phyloP scores from a whole-genome alignment of 768 basidiomycete genomes.

The Pleurotus tuoliensis region DNA sequence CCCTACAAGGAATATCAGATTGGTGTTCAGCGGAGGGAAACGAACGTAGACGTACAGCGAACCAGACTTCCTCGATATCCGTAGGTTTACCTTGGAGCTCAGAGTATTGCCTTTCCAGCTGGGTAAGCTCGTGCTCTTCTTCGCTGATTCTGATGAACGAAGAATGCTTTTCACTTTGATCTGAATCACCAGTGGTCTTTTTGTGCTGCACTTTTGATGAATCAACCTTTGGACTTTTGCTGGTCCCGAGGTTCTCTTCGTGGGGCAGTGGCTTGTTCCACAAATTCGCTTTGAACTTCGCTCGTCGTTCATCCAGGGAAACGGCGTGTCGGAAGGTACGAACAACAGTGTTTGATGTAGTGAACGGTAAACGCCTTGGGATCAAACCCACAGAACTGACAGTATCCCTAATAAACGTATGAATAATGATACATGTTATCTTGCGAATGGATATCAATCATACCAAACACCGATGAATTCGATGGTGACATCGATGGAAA shows the following conservation, averaged over 20 bases:
- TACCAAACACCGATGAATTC: conserved; percentile 60
- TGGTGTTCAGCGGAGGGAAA: neutral
- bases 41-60: conserved; percentile 26
- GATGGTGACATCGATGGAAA: conserved; percentile 48
- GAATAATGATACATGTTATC: neutral
- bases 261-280: conserved; percentile 29
- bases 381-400: conserved; percentile 50
- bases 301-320: conserved; percentile 50
- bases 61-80: conserved; percentile 53
- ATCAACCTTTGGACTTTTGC: neutral
- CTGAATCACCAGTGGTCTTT: neutral
- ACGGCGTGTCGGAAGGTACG: conserved; percentile 51
- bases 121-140: conserved; percentile 1
- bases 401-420: conserved; percentile 39
- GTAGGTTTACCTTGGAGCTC: conserved; percentile 18
- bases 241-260: conserved; percentile 25
- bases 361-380: conserved; percentile 41
- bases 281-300: conserved; percentile 44
- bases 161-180: conserved; percentile 6
- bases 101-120: conserved; percentile 24
- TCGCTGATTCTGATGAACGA: conserved; percentile 3
- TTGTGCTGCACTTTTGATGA: neutral
- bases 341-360: conserved; percentile 40
- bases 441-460: conserved; percentile 5
- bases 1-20: conserved; percentile 16